These are phyloP conservation scores for Podospora fimiseda DNA, from an alignment of 495 filamentous ascomycete species.

Conservation along the genomic window DNA sequence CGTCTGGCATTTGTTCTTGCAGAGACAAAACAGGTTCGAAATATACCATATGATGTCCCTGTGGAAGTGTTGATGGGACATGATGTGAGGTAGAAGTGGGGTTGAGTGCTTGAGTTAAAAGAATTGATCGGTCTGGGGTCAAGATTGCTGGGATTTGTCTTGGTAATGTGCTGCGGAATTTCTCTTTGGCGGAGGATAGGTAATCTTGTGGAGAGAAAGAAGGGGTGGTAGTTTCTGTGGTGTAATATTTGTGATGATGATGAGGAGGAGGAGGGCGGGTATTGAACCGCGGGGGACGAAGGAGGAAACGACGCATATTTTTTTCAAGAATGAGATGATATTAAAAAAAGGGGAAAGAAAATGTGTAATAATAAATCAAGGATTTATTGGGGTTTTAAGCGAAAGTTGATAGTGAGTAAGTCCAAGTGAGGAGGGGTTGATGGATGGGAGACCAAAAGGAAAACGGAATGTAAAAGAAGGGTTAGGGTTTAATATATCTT, in stretches of 20 bases:
- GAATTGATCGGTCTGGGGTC: not conserved
- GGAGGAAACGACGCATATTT: not conserved
- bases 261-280: not conserved
- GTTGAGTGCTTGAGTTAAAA: constrained; percentile 2
- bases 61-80: constrained; percentile 34
- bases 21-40: constrained; percentile 57
- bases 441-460: not conserved
- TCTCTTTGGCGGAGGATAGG: constrained; percentile 4
- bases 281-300: not conserved
- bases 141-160: constrained; percentile 55
- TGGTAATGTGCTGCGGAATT: constrained; percentile 39
- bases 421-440: not conserved
- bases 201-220: constrained; percentile 11
- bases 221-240: constrained; percentile 5
- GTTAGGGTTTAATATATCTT: not conserved
- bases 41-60: constrained; percentile 67
- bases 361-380: too few species aligned
- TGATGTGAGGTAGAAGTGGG: constrained; percentile 20
- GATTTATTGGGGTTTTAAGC: too few species aligned
- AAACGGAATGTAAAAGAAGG: not conserved
- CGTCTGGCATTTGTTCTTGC: constrained; percentile 55
- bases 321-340: not conserved
- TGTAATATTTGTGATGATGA: not conserved
- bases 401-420: not conserved
- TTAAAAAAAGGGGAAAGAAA: too few species aligned